Evolutionary conservation across 2,329 filamentous ascomycete species (phyloP).

Genomic region (Cytospora chrysosperma): DNA sequence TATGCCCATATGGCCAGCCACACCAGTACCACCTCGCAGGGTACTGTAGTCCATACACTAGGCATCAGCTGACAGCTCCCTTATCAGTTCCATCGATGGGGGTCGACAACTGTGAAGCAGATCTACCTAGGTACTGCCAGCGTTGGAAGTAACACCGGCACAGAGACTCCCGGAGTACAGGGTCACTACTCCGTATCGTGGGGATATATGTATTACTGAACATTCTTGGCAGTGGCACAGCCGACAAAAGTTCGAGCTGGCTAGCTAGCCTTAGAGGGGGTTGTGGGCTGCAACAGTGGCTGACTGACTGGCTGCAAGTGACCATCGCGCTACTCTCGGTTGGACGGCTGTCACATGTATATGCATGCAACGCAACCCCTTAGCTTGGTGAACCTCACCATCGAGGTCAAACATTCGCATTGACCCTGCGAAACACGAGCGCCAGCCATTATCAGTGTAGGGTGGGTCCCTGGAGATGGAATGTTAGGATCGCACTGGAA

Average conservation of each 20-base stretch:
- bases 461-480: background rate
- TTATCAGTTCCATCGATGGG: background rate
- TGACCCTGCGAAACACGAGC: background rate
- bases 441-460: background rate
- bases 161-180: background rate
- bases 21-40: background rate
- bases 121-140: too few relatives aligned
- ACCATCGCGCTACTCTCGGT: slow-evolving; percentile 10
- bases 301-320: background rate
- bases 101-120: background rate
- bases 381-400: background rate
- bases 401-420: background rate
- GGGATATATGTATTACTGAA: background rate
- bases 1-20: background rate
- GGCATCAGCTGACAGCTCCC: background rate
- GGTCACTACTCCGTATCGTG: background rate
- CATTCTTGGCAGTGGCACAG: slow-evolving; percentile 6
- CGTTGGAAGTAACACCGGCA: too few relatives aligned
- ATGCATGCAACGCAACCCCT: background rate
- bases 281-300: background rate
- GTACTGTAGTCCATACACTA: background rate
- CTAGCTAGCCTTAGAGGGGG: too few relatives aligned
- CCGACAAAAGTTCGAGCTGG: slow-evolving; percentile 12
- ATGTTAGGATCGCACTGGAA: background rate
- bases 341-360: slow-evolving; percentile 6